Base-by-base conservation (phyloP, 2,329 filamentous ascomycete genomes). In the Zymoseptoria pseudotritici region DNA sequence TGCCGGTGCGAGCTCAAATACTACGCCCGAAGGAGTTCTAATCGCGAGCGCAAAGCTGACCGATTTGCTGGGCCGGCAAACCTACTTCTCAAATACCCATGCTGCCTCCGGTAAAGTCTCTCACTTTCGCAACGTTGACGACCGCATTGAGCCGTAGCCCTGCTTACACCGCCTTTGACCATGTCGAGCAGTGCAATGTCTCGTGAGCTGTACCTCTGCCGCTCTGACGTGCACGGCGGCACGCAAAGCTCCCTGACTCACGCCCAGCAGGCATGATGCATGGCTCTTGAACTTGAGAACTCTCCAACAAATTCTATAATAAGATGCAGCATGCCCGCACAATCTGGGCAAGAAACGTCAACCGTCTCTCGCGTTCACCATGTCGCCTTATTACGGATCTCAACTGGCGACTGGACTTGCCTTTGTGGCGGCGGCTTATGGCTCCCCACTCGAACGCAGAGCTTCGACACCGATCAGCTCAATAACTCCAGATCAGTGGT, bases 401-500 rank as follows among this genome's bases (percentile, higher is more conserved):
- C 17, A 6, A 3, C 13, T 29, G 52, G 36, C 13, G n/a, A n/a
- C 36, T 46, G 36, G 36, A 1, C 9, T 53, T 22, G 52, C 52
- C 4, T 4, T 53, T 11, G 29, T 53, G 9, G 22, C 52, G 22
- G 9, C 52, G 31, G 11, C 19, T 7, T 10, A 4, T 24, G 52
- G 13, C 19, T 19, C 52, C 19, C 3, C 52, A 19, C 22, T 53
- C 1, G 52, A 53, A 26, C 19, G 11, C 4, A 19, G 42, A 22
- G 53, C 26, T 4, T 24, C 59, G 24, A 46, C 57, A 4, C 21
- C 58, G 4, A 61, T 61, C 20, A 42, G 42, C 22, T n/a, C 53
- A 2, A 61, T 66, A 54, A 62, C 65, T 3, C 10, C 52, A 2
- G 42, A 31, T 11, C 60, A 67, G 58, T 67, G 62, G 63, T 31